Evolutionary conservation across 768 basidiomycete species (phyloP).

Genomic region (Pluteus cervinus): DNA sequence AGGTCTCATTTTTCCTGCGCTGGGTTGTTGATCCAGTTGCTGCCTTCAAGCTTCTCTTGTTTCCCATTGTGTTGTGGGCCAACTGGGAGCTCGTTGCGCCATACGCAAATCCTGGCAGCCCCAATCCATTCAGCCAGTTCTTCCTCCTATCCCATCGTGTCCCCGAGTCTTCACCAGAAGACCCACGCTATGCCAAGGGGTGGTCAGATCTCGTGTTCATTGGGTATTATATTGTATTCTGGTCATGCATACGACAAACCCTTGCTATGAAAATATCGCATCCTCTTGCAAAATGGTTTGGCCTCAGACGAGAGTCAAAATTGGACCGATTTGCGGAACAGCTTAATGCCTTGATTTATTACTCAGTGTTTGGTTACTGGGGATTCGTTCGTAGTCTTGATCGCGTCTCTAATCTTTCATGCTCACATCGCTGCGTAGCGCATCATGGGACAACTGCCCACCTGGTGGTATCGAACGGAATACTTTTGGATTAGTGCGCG

Average conservation of each 20-base stretch:
- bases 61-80: conserved; percentile 53
- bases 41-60: conserved; percentile 59
- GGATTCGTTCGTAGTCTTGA: conserved; percentile 60
- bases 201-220: conserved; percentile 76
- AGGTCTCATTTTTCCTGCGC: conserved; percentile 38
- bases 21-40: conserved; percentile 80
- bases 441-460: conserved; percentile 78
- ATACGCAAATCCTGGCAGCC: conserved; percentile 36
- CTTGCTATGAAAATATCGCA: conserved; percentile 58
- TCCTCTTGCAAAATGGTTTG: conserved; percentile 65
- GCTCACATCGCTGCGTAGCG: conserved; percentile 35
- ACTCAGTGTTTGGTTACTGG: conserved; percentile 59
- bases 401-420: neutral
- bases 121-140: conserved; percentile 71
- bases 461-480: conserved; percentile 80
- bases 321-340: conserved; percentile 88
- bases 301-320: conserved; percentile 62
- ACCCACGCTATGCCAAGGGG: conserved; percentile 66
- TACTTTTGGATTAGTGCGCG: conserved; percentile 77
- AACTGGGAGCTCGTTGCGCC: conserved; percentile 55
- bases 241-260: conserved; percentile 80
- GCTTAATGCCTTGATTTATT: conserved; percentile 83
- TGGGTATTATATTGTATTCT: conserved; percentile 79
- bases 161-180: conserved; percentile 41
- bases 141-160: conserved; percentile 69